Base-by-base conservation (phyloP, 768 basidiomycete species). In the Boletus sensibilis region DNA sequence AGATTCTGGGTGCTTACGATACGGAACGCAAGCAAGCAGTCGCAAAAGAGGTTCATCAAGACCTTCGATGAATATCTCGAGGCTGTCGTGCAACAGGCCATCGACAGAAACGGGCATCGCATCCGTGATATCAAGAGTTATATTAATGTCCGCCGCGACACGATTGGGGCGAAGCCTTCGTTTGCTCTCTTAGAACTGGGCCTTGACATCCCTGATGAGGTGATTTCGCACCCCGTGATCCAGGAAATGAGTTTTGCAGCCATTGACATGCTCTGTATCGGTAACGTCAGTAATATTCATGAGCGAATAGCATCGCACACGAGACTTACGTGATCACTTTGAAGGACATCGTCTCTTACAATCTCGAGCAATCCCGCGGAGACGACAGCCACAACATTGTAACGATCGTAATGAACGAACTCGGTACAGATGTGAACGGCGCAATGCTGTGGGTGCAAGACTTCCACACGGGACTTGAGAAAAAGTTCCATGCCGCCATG, bases 331-430 rank as follows among this genome's bases (percentile, higher is more conserved):
- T 40, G 34, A 16, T 42, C 3, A 14, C 13, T 45, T 27, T 12
- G 25, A 39, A 69, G 71, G 70, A 72, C 27, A 63, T 72, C 20
- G 52, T 55, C 29, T 72, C 71, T 14, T 72, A 72, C 45, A 74
- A 74, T 40, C 8, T 70, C 4, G 71, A 72, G 56, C 75, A 75
- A 58, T 64, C 72, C 8, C 59, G 55, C 18, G 58, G 62, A 16
- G 65, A 67, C 33, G 56, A 58, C 44, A 31, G 38, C 11, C 66
- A 79, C 64, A 79, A 79, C 57, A 70, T 83, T 14, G 68, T 85
- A 21, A 78, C 76, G 0, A 72, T 80, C 16, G 77, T 81, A 41
- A 82, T 82, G 81, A 71, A 78, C 43, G 73, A 80, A 33, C 40
- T 56, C 14, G 37, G 48, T 4, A 56, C 61, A 3, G 61, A 64